A percentile compares a stretch with the other conserved stretches of the same genome.
phyloP scores from a whole-genome alignment of 495 filamentous ascomycete genomes.

The Hypoxylon perforatum region DNA sequence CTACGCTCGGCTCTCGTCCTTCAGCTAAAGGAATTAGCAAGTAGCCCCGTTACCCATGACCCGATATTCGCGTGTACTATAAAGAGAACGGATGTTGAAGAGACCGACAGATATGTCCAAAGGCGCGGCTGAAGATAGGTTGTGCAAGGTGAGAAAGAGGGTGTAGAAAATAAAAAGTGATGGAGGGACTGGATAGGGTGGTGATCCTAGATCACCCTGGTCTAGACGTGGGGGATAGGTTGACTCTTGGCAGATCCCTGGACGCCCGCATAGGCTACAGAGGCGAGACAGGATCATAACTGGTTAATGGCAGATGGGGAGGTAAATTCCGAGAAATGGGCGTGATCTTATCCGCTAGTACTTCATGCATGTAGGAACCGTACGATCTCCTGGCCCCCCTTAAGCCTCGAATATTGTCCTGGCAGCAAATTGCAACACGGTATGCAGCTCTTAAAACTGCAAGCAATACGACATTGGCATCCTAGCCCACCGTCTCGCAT shows the following conservation, averaged over 20 bases:
- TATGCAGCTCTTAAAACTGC: conserved; percentile 3
- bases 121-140: conserved; percentile 31
- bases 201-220: conserved; percentile 37
- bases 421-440: neutral
- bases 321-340: conserved; percentile 37
- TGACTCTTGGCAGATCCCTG: conserved; percentile 48
- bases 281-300: conserved; percentile 28
- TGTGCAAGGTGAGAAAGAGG: conserved; percentile 36
- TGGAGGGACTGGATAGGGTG: conserved; percentile 37
- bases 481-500: conserved; percentile 8
- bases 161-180: conserved; percentile 31
- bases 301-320: conserved; percentile 36
- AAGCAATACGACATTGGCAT: conserved; percentile 24
- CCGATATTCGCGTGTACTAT: conserved; percentile 19
- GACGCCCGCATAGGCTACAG: conserved; percentile 36
- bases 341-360: conserved; percentile 27
- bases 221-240: conserved; percentile 38
- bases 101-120: conserved; percentile 15
- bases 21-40: conserved; percentile 30
- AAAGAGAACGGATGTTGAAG: conserved; percentile 13
- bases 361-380: conserved; percentile 20
- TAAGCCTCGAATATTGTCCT: neutral
- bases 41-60: conserved; percentile 34
- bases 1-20: conserved; percentile 30
- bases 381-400: conserved; percentile 28